Evolutionary conservation across 306 rosid genomes (phyloP), one percentile per base, ranked within the genome.

Genomic region (Delonix regia): DNA sequence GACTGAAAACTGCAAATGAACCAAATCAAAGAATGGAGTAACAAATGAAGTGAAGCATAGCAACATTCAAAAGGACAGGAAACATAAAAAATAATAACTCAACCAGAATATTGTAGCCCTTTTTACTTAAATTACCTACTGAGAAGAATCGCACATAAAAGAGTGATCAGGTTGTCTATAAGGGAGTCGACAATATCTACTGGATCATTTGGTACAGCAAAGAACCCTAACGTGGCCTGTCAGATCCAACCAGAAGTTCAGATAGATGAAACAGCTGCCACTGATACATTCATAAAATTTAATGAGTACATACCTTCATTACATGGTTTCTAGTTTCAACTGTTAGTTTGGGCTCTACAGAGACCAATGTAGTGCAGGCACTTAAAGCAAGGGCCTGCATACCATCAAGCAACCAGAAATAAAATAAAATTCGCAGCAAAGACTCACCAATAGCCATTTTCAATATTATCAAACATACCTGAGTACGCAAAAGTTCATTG

Each of bases 211-310:
- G 93, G 95, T 83, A 92, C 84, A 67, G 99, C 94, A 86, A 94
- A 94, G 87, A 94, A 94, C 81, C 99, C 99, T 81, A 94, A 66
- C 27, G 99, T 94, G 67, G 99, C 99, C 99, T 94, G 99, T 76
- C 69, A 81, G 69, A 88, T 71, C 83, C 76, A 66, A 73, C 73
- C 77, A 34, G 25, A 87, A 77, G 83, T 69, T 78, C 42, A 78
- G 70, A 80, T 34, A 49, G 18, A 51, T n/a, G 39, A 59, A 80
- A 34, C 18, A 66, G n/a, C 57, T 69, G 56, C 57, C 19, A 53
- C 30, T 36, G 19, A 30, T 33, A 69, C 38, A 39, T 66, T 76
- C 69, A 44, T 48, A 39, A 69, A 80, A 74, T 81, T 62, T 67
- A 79, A 86, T 36, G 57, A 71, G 38, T 12, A 33, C 74, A 33